Percentiles rank a stretch among this genome's conserved stretches.
Conservation (phyloP, 169 alveolate species). For the Plasmodium gallinaceum region DNA sequence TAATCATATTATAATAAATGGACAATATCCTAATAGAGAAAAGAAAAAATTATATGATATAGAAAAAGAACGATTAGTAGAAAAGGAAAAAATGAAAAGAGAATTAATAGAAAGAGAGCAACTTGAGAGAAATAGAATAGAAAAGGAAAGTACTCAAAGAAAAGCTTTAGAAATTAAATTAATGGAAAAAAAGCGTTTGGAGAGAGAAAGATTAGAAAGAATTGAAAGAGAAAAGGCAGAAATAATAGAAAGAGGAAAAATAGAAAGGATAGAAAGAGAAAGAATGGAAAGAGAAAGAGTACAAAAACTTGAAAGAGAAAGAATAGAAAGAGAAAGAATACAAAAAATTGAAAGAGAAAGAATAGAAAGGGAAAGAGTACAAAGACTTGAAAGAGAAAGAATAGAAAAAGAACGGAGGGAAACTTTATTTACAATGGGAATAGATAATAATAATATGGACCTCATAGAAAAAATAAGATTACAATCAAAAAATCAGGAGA, state of each 20-base stretch:
- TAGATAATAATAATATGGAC: neutral
- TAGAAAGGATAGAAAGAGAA: conserved; percentile 24
- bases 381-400: conserved; percentile 5
- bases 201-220: conserved; percentile 29
- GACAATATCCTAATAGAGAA: conserved; percentile 23
- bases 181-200: conserved; percentile 53
- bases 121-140: conserved; percentile 40
- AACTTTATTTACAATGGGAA: neutral
- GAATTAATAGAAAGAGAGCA: conserved; percentile 37
- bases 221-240: conserved; percentile 20
- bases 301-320: conserved; percentile 16
- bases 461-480: conserved; percentile 10
- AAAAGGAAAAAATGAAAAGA: conserved; percentile 44
- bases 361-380: conserved; percentile 20
- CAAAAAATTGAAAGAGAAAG: conserved; percentile 38
- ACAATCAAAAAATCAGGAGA: conserved; percentile 18
- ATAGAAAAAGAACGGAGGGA: conserved; percentile 21
- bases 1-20: conserved; percentile 16
- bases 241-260: conserved; percentile 17
- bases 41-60: conserved; percentile 25
- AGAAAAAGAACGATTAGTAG: conserved; percentile 23
- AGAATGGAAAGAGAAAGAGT: conserved; percentile 12
- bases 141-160: conserved; percentile 49
- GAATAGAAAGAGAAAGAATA: neutral
- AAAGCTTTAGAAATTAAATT: conserved; percentile 75